Base-by-base conservation (phyloP, 169 alveolate species). In the Plasmodium inui region DNA sequence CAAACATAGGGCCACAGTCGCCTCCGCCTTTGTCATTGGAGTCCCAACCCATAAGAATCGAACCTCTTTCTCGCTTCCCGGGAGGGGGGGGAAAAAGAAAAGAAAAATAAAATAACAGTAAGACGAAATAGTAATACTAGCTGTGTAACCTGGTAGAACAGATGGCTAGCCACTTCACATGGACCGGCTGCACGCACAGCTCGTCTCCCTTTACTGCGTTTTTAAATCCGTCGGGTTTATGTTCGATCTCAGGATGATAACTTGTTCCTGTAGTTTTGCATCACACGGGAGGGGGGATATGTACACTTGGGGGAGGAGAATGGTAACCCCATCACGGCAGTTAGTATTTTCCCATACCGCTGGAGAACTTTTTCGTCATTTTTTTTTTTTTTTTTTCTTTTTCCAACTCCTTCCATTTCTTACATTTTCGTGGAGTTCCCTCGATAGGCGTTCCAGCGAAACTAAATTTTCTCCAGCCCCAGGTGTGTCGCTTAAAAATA, bases 21-120 rank as follows among this genome's bases (percentile, higher is more conserved):
- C 41, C 10, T 79, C 94, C 3, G 70, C 83, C 82, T 88, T 88
- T 37, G 81, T 32, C 94, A 88, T 88, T 8, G 94, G 94, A 1
- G 82, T 57, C 3, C 83, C 94, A 26, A 88, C 94, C 94, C 94
- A 88, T 50, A 88, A 50, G 32, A 88, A 88, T 44, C 94, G 94
- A 80, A 88, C 94, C 71, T 88, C 90, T 17, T 88, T 78, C 61
- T 88, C 94, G 72, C 94, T 88, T 17, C 46, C 30, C 61, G 44
- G 50, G 67, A 57, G 70, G 39, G 55, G n/a, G 32, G 55, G 72
- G 14, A 22, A 17, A 19, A 9, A 8, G 10, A 34, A 74, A 74
- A 32, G 0, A 32, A 0, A 32, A 32, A 74, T 32, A 74, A 73
- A 74, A 22, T 22, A 67, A 67, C 12, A 26, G 37, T 26, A 67